Base-by-base conservation (phyloP, 371 early-diverging fungal species). In the Mucor plumbeus region DNA sequence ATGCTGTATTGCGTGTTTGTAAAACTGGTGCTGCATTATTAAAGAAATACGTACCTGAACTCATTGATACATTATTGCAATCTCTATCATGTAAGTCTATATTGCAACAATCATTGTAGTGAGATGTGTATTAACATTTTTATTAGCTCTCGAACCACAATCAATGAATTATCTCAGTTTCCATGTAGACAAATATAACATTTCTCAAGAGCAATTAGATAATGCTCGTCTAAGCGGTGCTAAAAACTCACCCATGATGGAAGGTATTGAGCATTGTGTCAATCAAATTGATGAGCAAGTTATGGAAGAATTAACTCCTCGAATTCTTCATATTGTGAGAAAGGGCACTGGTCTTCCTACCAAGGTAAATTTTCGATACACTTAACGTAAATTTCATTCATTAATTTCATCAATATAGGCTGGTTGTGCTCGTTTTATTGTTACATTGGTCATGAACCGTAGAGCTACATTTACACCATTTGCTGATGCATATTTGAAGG, bases 291-390 rank as follows among this genome's bases (percentile, higher is more conserved):
- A 92, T 70, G 90, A 83, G 8, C 73, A 79, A 0, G 85, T 85
- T 3, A 88, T 96, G 83, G 79, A 75, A 6, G 83, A 72, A 10
- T 69, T 97, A 9, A 77, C 90, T 1, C 91, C 92, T 5, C 85
- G 86, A 36, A 76, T 97, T 31, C 77, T 84, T 21, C 72, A 84
- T 17, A 81, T 92, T n/a, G 87, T 95, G 34, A 85, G 89, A 35
- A 95, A 92, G 62, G 94, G 94, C 3, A 88, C 94, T 5, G 96
- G 97, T 1, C 79, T 97, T 15, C 94, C 97, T 4, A 94, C 97
- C 11, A 90, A 92, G 78, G 95, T 94, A 59, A 85, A 82, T 4
- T 68, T 74, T 21, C 82, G 83, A 5, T 7, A 3, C 4, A 9
- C 0, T 15, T 15, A 5, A 31, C 26, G 26, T 26, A 26, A 13